Percentiles rank a stretch among this genome's conserved stretches.
These are phyloP conservation scores for Exserohilum rostratum DNA, from an alignment of 2,329 filamentous ascomycete species.

Conservation along the genomic window DNA sequence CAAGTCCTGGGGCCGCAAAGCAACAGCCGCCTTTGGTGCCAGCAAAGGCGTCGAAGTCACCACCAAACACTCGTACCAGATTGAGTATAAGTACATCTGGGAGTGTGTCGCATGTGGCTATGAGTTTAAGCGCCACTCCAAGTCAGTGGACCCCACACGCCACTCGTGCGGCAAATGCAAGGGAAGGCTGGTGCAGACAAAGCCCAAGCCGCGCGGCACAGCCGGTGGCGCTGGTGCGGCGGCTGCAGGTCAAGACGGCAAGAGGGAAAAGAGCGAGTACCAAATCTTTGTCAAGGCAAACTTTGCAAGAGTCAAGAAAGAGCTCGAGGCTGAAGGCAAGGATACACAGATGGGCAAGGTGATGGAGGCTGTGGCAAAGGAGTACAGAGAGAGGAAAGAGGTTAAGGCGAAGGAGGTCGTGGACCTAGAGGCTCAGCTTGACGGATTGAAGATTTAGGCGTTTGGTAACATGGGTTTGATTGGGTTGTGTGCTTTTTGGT, in stretches of 20 bases:
- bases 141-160: conserved; percentile 75
- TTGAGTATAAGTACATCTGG: conserved; percentile 94
- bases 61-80: conserved; percentile 87
- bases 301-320: conserved; percentile 59
- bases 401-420: conserved; percentile 9
- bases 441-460: conserved; percentile 29
- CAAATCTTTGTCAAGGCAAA: conserved; percentile 70
- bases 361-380: conserved; percentile 69
- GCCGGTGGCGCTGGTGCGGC: background rate
- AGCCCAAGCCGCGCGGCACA: conserved; percentile 69
- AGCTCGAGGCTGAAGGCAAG: conserved; percentile 58
- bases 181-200: conserved; percentile 71
- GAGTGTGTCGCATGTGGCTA: conserved; percentile 70
- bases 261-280: conserved; percentile 56
- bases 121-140: conserved; percentile 83
- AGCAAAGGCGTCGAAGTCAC: conserved; percentile 75
- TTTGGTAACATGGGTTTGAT: no score
- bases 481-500: background rate
- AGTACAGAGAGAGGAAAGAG: conserved; percentile 62
- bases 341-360: conserved; percentile 63
- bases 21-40: conserved; percentile 62
- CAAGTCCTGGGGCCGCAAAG: conserved; percentile 68
- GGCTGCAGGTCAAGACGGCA: conserved; percentile 16
- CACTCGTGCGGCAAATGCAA: conserved; percentile 82
- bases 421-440: conserved; percentile 28